These are phyloP conservation scores for Orbilia javanica DNA, from an alignment of 2,329 filamentous ascomycete species.

Conservation along the genomic window DNA sequence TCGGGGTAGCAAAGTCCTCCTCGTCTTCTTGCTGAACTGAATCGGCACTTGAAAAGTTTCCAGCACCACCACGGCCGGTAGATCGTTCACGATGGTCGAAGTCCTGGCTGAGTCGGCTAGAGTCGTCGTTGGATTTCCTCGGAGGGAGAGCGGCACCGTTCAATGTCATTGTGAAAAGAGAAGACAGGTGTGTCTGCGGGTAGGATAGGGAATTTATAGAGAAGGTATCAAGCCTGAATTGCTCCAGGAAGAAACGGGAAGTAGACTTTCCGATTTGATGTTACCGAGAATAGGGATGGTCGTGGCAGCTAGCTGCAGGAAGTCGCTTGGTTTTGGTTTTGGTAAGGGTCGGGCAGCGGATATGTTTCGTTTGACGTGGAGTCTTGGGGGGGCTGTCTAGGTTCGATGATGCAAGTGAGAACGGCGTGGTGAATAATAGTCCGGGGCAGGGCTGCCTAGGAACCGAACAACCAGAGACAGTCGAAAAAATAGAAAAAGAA, in stretches of 20 bases:
- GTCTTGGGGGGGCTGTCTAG: neutral
- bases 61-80: constrained; percentile 64
- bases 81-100: constrained; percentile 46
- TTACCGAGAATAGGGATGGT: constrained; percentile 37
- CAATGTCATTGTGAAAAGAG: constrained; percentile 53
- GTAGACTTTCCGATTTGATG: constrained; percentile 32
- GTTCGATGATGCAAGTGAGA: constrained; percentile 44
- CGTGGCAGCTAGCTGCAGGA: constrained; percentile 32
- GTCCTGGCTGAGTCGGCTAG: constrained; percentile 46
- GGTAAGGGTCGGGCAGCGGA: constrained; percentile 19
- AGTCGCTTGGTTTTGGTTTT: constrained; percentile 13
- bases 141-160: constrained; percentile 48
- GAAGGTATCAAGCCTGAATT: constrained; percentile 9
- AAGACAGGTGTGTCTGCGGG: constrained; percentile 35
- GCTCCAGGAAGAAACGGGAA: constrained; percentile 2
- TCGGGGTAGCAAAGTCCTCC: constrained; percentile 82
- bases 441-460: constrained; percentile 45
- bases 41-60: constrained; percentile 67
- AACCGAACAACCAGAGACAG: neutral
- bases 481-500: constrained; percentile 21
- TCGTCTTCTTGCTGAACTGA: constrained; percentile 63
- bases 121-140: constrained; percentile 46
- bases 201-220: constrained; percentile 44
- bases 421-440: constrained; percentile 37
- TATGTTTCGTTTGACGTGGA: constrained; percentile 41